Percentiles rank a stretch among this genome's conserved stretches.
Evolutionary conservation across 768 basidiomycete genomes (phyloP).

Genomic region (Podaxis sp.): DNA sequence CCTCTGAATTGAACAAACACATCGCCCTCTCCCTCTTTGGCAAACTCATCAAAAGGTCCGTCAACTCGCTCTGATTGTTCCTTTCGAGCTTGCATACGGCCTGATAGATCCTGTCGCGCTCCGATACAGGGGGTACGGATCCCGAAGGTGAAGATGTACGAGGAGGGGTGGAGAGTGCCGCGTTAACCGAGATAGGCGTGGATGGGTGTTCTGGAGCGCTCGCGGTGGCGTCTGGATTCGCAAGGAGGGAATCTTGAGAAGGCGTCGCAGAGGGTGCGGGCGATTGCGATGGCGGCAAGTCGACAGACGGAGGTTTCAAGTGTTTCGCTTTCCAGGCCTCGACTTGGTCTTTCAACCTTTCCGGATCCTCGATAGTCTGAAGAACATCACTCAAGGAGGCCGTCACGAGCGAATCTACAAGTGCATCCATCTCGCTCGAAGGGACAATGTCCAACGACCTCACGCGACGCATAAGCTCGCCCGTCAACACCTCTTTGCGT

Average conservation of each 20-base stretch:
- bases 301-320: constrained; percentile 1
- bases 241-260: constrained; percentile 71
- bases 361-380: constrained; percentile 68
- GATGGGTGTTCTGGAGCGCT: constrained; percentile 90
- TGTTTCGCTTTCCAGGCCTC: constrained; percentile 32
- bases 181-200: constrained; percentile 77
- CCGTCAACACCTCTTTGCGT: constrained; percentile 80
- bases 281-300: constrained; percentile 31
- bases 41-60: constrained; percentile 80
- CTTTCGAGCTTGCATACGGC: constrained; percentile 68
- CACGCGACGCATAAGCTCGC: constrained; percentile 76
- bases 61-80: constrained; percentile 58
- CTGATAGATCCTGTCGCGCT: constrained; percentile 69
- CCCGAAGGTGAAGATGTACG: constrained; percentile 81
- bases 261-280: constrained; percentile 35
- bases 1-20: constrained; percentile 86
- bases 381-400: constrained; percentile 77
- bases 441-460: constrained; percentile 55
- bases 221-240: constrained; percentile 73
- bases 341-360: constrained; percentile 66
- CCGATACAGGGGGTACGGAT: constrained; percentile 56
- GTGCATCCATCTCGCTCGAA: constrained; percentile 51
- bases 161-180: constrained; percentile 76
- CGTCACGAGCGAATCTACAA: constrained; percentile 72
- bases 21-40: constrained; percentile 87